phyloP scores from a whole-genome alignment of 495 filamentous ascomycete genomes.

The Trichocladium uniseriatum region DNA sequence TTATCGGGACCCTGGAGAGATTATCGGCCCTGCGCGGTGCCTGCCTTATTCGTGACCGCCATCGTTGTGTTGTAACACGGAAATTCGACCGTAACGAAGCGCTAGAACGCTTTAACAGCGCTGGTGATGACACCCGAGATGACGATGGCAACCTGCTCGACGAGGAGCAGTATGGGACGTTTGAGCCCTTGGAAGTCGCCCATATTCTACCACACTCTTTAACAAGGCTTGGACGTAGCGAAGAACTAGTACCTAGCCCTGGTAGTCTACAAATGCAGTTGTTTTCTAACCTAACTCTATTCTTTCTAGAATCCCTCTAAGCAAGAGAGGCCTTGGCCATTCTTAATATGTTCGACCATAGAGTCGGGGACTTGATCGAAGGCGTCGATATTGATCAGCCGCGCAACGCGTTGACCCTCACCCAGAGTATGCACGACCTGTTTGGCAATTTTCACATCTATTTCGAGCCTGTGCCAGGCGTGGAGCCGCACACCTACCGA shows the following conservation, averaged over 20 bases:
- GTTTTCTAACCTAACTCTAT: background rate
- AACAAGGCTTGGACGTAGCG: background rate
- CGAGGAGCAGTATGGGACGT: background rate
- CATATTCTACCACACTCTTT: conserved; percentile 1
- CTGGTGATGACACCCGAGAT: background rate
- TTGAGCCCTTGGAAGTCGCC: background rate
- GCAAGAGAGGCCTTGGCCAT: background rate
- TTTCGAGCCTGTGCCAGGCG: conserved; percentile 3
- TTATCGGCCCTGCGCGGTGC: background rate
- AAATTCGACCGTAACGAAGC: background rate
- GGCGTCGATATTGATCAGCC: conserved; percentile 1
- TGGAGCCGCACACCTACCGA: conserved; percentile 2
- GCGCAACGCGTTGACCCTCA: background rate
- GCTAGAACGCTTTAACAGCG: background rate
- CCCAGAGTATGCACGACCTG: background rate
- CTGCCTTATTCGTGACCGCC: background rate
- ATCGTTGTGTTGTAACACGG: background rate
- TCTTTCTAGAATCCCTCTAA: background rate
- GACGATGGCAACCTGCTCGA: background rate
- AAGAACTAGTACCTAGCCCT: background rate
- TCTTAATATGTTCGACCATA: conserved; percentile 3
- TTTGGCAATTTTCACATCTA: conserved; percentile 4
- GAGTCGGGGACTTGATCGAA: background rate
- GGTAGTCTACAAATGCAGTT: background rate
- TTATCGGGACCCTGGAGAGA: background rate